These are phyloP conservation scores for Xylariomycetidae sp. DNA, from an alignment of 2,329 filamentous ascomycete species.

Conservation along the genomic window DNA sequence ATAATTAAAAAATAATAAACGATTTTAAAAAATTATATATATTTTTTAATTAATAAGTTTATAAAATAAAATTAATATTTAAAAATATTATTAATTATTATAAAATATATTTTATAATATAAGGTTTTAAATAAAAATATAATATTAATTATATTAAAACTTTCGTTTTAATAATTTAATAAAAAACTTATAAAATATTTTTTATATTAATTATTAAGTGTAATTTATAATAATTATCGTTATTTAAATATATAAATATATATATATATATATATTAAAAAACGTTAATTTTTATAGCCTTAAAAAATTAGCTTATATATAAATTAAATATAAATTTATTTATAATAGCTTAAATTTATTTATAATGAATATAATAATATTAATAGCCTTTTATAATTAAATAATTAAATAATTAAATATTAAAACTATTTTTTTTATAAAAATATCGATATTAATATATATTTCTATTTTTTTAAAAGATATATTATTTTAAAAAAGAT, in stretches of 20 bases:
- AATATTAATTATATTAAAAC: constrained; percentile 5
- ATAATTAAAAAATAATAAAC: constrained; percentile 3
- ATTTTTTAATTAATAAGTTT: constrained; percentile 5
- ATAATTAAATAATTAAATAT: constrained; percentile 2
- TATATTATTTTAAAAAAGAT: constrained; percentile 3
- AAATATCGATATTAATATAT: constrained; percentile 4
- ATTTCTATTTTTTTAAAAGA: constrained; percentile 1
- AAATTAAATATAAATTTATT: too few species aligned
- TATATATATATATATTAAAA: too few species aligned
- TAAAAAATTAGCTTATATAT: too few species aligned
- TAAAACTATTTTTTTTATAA: constrained; percentile 4
- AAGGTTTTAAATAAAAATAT: constrained; percentile 6
- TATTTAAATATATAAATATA: too few species aligned
- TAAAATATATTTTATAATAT: constrained; percentile 6
- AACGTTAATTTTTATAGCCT: too few species aligned
- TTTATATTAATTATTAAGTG: too few species aligned
- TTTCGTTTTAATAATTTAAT: constrained; percentile 5
- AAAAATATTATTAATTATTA: constrained; percentile 4
- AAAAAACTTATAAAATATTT: constrained; percentile 6
- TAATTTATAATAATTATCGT: too few species aligned
- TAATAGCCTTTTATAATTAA: too few species aligned
- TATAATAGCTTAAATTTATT: too few species aligned
- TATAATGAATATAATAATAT: too few species aligned
- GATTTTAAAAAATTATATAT: constrained; percentile 2
- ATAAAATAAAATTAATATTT: constrained; percentile 6